Evolutionary conservation across 1,284 basidiomycete species (phyloP).

Genomic region (Tilletia caries): DNA sequence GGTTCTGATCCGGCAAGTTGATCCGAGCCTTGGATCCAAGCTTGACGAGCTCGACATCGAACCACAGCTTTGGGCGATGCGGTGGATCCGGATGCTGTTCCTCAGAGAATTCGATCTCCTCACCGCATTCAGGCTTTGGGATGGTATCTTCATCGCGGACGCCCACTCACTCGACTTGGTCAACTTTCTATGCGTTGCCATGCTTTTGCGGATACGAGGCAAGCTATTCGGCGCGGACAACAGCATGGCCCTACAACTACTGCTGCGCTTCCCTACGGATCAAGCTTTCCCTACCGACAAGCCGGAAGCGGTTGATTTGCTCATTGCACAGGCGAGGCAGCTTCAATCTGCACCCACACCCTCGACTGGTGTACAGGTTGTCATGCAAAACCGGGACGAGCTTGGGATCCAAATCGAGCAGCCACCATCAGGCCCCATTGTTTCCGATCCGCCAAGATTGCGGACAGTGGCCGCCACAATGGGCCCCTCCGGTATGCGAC

Average conservation of each 20-base stretch:
- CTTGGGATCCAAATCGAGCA: conserved; percentile 22
- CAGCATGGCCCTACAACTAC: conserved; percentile 29
- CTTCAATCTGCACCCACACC: conserved; percentile 18
- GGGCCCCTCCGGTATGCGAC: neutral
- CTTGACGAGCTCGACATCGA: conserved; percentile 42
- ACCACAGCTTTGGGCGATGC: conserved; percentile 45
- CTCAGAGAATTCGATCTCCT: conserved; percentile 38
- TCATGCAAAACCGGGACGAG: conserved; percentile 35
- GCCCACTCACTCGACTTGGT: conserved; percentile 32
- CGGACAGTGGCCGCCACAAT: neutral
- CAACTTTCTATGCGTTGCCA: conserved; percentile 45
- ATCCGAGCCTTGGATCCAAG: conserved; percentile 37
- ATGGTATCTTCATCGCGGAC: conserved; percentile 38
- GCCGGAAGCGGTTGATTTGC: neutral
- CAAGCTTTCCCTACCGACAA: neutral
- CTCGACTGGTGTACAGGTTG: conserved; percentile 30
- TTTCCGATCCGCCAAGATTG: neutral
- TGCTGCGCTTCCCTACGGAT: conserved; percentile 35
- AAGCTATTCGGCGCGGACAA: conserved; percentile 40
- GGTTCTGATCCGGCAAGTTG: conserved; percentile 26
- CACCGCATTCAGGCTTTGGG: conserved; percentile 44
- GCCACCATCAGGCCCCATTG: neutral
- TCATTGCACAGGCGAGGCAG: neutral
- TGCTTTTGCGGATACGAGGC: conserved; percentile 46
- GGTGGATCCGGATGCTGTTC: conserved; percentile 49